Evolutionary conservation across 768 basidiomycete species (phyloP).

Genomic region (Scleroderma citrinum): DNA sequence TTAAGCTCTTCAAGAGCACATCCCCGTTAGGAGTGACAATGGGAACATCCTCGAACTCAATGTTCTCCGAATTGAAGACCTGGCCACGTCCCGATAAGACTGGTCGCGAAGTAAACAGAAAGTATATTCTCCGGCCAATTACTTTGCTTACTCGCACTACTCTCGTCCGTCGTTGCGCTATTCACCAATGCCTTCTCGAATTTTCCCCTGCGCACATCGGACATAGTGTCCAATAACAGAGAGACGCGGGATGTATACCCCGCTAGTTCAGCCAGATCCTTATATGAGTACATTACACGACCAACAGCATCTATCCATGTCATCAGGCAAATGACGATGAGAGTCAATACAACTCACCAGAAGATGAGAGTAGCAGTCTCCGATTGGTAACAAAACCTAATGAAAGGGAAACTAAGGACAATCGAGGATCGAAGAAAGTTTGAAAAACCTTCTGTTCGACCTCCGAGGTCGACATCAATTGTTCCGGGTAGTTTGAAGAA

Average conservation of each 20-base stretch:
- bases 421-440: neutral
- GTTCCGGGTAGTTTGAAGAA: constrained; percentile 84
- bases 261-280: constrained; percentile 91
- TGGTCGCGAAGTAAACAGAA: constrained; percentile 23
- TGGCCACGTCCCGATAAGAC: constrained; percentile 76
- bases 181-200: constrained; percentile 87
- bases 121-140: neutral
- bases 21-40: constrained; percentile 97
- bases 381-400: constrained; percentile 96
- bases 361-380: constrained; percentile 80
- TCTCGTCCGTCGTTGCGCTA: constrained; percentile 65
- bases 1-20: constrained; percentile 75
- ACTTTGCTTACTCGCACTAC: constrained; percentile 57
- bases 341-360: constrained; percentile 39
- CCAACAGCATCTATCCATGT: constrained; percentile 75
- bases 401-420: neutral
- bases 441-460: constrained; percentile 75
- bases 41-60: constrained; percentile 88
- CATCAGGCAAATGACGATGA: neutral
- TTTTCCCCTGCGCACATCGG: constrained; percentile 74
- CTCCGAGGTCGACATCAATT: constrained; percentile 63
- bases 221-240: constrained; percentile 84
- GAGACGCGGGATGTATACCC: constrained; percentile 93
- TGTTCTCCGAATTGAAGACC: constrained; percentile 80
- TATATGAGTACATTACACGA: constrained; percentile 95